Evolutionary conservation across 2,329 filamentous ascomycete genomes (phyloP).

Genomic region (Venturia nashicola): DNA sequence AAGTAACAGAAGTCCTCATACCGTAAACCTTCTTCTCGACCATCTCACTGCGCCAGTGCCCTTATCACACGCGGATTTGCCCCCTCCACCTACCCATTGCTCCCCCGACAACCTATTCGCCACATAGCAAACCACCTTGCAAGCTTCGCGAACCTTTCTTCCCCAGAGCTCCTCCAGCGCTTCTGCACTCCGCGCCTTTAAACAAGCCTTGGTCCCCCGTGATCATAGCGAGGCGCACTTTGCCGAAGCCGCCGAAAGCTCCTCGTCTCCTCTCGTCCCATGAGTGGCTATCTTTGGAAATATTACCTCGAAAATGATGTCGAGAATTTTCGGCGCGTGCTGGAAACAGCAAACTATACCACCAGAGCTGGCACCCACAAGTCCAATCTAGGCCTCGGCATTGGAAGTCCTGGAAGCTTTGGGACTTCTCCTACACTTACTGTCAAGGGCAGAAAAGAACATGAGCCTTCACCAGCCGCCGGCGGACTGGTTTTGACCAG

Average conservation of each 20-base stretch:
- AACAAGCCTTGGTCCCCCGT: constrained; percentile 77
- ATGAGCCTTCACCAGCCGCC: background rate
- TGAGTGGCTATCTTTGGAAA: constrained; percentile 97
- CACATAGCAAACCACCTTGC: background rate
- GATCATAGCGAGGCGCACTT: constrained; percentile 79
- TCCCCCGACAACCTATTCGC: background rate
- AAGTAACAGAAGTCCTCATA: background rate
- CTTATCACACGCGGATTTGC: background rate
- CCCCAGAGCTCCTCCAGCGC: constrained; percentile 30
- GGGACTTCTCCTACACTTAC: constrained; percentile 32
- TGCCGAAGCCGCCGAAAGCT: constrained; percentile 41
- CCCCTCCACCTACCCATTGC: background rate
- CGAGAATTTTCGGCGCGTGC: constrained; percentile 80
- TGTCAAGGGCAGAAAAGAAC: constrained; percentile 22
- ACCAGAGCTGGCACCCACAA: constrained; percentile 44
- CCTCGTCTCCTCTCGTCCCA: constrained; percentile 39
- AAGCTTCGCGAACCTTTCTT: background rate
- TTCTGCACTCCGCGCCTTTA: constrained; percentile 54
- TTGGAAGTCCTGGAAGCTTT: constrained; percentile 31
- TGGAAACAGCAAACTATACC: constrained; percentile 58
- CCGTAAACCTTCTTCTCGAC: background rate
- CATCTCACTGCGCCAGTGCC: background rate
- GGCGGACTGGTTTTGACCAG: constrained; percentile 32
- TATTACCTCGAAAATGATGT: constrained; percentile 96
- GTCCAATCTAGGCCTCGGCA: constrained; percentile 10